Base-by-base conservation (phyloP, 768 basidiomycete genomes). In the Rhizopogon rudus region DNA sequence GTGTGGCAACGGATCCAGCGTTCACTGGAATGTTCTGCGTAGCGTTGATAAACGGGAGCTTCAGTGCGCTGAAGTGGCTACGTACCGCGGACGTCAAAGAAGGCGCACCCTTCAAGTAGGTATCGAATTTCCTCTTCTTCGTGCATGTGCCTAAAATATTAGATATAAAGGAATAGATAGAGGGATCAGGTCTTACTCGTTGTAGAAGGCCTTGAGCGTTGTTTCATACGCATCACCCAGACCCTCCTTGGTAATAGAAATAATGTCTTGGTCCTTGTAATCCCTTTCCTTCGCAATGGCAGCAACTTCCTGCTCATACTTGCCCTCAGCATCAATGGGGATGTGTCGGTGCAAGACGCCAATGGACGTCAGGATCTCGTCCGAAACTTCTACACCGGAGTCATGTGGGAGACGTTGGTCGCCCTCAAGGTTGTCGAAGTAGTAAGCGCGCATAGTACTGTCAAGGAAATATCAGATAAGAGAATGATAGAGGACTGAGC, bases 91-190 rank as follows among this genome's bases (percentile, higher is more conserved):
- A 98, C 82, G 62, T 98, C 95, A 66, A 97, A 98, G 77, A 84
- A 98, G 0, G 93, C 94, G 39, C 82, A 84, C n/a, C 95, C 95
- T 1, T 80, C 76, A 40, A 93, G 77, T 61, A 95, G 83, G 63
- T 91, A 98, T 7, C 94, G 79, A 64, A 95, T 96, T 71, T 98
- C 94, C 65, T 98, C 94, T 63, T 97, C 94, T 69, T 97, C 93
- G 63, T 97, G 95, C 77, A 98, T 81, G 63, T 97, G 93, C 63
- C 91, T 91, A 60, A 28, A 0, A 22, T 28, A 12, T 22, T 17
- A 13, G 40, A 9, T 13, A 8, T 13, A 40, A 20, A 28, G 17
- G 31, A 33, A 8, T 10, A 10, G 31, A 33, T 7, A 2, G 31
- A 33, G 7, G 14, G 28, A 46, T 33, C 14, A 5, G 35, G 10